Percentiles rank a stretch among this genome's conserved stretches.
Evolutionary conservation across 148 eudicot species (phyloP).

Genomic region (Nyssa sinensis): DNA sequence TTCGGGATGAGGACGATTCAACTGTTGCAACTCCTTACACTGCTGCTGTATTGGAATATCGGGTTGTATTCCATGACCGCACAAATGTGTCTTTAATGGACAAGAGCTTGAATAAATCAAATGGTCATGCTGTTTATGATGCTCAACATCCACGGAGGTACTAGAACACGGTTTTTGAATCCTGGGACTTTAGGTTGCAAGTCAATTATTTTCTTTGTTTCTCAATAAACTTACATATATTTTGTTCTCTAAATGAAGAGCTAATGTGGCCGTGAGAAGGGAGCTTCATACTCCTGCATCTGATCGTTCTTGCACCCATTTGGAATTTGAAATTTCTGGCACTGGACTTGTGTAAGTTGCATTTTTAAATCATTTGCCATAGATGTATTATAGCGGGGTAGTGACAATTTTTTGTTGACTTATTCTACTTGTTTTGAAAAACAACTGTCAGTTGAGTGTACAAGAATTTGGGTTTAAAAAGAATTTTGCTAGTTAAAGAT

Average conservation of each 20-base stretch:
- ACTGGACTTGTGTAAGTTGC: slow-evolving; percentile 77
- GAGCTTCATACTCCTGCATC: slow-evolving; percentile 89
- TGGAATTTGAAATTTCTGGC: slow-evolving; percentile 86
- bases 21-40: slow-evolving; percentile 85
- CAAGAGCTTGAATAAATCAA: slow-evolving; percentile 56
- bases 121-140: slow-evolving; percentile 78
- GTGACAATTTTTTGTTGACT: too few species aligned
- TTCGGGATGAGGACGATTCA: slow-evolving; percentile 59
- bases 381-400: too few species aligned
- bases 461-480: neutral
- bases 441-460: neutral
- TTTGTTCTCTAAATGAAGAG: slow-evolving; percentile 32
- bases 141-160: slow-evolving; percentile 97
- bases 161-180: neutral
- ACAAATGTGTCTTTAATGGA: slow-evolving; percentile 33
- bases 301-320: slow-evolving; percentile 94
- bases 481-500: neutral
- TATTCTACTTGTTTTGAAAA: neutral
- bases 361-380: neutral
- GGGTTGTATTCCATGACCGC: slow-evolving; percentile 55
- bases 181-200: slow-evolving; percentile 1
- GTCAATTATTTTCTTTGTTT: neutral
- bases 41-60: slow-evolving; percentile 83
- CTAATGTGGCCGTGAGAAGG: slow-evolving; percentile 78
- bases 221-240: slow-evolving; percentile 17